Percentiles rank a stretch among this genome's conserved stretches.
phyloP scores from a whole-genome alignment of 1,284 basidiomycete genomes.

The Tremellales sp. region DNA sequence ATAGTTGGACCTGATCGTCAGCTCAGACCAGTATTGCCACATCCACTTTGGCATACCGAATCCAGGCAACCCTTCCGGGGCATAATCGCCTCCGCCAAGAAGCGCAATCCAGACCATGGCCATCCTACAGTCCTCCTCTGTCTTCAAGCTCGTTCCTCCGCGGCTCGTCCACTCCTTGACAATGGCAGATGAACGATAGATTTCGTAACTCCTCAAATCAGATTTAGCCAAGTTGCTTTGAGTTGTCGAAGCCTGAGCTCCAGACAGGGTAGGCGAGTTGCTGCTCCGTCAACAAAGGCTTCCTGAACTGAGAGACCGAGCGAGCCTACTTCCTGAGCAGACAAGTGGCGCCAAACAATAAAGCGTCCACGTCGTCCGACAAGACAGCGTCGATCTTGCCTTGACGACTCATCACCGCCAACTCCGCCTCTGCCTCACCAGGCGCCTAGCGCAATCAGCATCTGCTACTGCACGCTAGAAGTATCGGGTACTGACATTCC shows the following conservation, averaged over 20 bases:
- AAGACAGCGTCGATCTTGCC: conserved; percentile 84
- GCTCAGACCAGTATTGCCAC: no score
- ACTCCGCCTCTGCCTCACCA: conserved; percentile 93
- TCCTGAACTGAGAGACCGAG: background rate
- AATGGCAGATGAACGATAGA: conserved; percentile 60
- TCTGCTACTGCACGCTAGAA: background rate
- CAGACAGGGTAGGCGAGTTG: conserved; percentile 66
- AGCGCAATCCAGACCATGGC: conserved; percentile 82
- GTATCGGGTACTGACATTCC: conserved; percentile 55
- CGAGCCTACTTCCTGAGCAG: conserved; percentile 68
- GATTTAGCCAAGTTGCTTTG: conserved; percentile 49
- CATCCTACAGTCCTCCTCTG: conserved; percentile 56
- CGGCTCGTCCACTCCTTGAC: conserved; percentile 15
- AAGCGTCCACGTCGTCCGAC: conserved; percentile 89
- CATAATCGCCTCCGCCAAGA: conserved; percentile 86
- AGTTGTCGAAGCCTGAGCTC: conserved; percentile 36
- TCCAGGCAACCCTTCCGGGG: conserved; percentile 51
- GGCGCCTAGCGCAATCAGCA: conserved; percentile 59
- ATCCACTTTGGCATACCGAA: conserved; percentile 36
- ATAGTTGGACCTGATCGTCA: conserved; percentile 31
- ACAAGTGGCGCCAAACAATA: conserved; percentile 79
- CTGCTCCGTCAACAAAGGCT: conserved; percentile 54
- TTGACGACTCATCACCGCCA: conserved; percentile 76
- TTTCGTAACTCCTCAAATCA: conserved; percentile 68
- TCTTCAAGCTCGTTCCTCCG: conserved; percentile 25